These are phyloP conservation scores for Ceratobasidium theobromae DNA, from an alignment of 1,284 basidiomycete genomes.

Conservation along the genomic window DNA sequence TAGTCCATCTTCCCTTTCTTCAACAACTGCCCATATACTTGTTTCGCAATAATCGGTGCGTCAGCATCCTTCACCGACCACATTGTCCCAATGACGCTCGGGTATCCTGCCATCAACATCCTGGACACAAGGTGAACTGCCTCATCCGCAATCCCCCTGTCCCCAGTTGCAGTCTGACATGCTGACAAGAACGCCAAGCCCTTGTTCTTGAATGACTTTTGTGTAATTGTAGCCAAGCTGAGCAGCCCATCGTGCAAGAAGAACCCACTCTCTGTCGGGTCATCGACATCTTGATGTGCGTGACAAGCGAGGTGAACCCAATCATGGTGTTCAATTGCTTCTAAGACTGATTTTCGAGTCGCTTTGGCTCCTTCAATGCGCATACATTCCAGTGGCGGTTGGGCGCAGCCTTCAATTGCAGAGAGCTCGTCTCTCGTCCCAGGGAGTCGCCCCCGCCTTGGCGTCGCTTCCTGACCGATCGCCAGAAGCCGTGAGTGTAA, in stretches of 20 bases:
- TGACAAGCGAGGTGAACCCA: not conserved
- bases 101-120: not conserved
- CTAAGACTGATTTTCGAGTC: not conserved
- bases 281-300: too few species aligned
- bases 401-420: not conserved
- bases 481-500: not conserved
- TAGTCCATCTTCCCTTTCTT: not conserved
- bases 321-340: not conserved
- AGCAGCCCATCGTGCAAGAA: not conserved
- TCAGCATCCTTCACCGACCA: not conserved
- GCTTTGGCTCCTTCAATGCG: not conserved
- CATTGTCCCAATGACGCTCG: not conserved
- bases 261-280: not conserved
- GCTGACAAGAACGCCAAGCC: not conserved
- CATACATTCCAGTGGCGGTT: not conserved
- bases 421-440: not conserved
- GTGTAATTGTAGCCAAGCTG: not conserved
- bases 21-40: not conserved
- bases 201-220: not conserved
- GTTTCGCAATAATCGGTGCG: not conserved
- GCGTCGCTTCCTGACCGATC: not conserved
- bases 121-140: not conserved
- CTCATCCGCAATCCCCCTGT: not conserved
- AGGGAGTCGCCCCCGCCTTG: not conserved
- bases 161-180: not conserved